These are phyloP conservation scores for Solanum pinnatisectum DNA, from an alignment of 257 asterid species.

Conservation along the genomic window DNA sequence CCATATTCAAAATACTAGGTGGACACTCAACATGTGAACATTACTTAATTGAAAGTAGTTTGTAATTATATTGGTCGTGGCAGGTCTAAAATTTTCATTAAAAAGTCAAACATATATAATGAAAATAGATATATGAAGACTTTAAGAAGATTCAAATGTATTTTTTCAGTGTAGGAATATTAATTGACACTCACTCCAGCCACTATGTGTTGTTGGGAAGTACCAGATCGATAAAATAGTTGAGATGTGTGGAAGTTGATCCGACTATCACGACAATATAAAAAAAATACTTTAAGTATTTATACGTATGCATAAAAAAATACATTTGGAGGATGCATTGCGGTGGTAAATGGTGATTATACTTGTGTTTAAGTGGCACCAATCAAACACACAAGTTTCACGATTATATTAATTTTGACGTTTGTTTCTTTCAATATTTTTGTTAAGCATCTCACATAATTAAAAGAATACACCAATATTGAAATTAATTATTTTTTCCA, in stretches of 20 bases:
- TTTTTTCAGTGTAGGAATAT: background rate
- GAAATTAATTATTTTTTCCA: background rate
- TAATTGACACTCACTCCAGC: background rate
- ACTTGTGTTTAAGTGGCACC: background rate
- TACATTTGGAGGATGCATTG: background rate
- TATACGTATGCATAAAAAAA: background rate
- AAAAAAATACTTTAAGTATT: background rate
- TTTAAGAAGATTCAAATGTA: background rate
- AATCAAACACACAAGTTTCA: background rate
- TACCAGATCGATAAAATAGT: background rate
- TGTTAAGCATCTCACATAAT: background rate
- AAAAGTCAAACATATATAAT: background rate
- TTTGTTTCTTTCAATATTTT: background rate
- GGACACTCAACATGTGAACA: background rate
- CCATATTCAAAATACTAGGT: background rate
- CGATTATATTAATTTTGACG: background rate
- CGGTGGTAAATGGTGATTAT: background rate
- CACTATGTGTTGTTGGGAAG: background rate
- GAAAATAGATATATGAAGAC: background rate
- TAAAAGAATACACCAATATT: background rate
- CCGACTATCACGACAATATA: fast-evolving
- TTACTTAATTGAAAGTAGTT: background rate
- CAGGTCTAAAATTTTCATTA: background rate
- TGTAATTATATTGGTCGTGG: fast-evolving
- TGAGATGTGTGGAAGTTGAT: background rate